Conservation (phyloP, 805 yeast species). For the Blastobotrys robertii region DNA sequence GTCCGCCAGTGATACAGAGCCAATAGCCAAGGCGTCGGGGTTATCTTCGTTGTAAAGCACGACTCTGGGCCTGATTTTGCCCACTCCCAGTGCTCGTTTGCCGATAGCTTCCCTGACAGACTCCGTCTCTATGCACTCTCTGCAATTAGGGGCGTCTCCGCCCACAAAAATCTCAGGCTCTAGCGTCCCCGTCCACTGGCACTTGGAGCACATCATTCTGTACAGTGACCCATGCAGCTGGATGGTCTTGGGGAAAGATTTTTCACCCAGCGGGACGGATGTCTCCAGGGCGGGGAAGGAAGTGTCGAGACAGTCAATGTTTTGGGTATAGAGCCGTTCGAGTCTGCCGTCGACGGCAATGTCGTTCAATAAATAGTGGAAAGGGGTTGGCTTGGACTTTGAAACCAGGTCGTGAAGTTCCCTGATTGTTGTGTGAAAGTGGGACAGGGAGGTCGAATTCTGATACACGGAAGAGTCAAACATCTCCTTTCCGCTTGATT, state of each 20-base stretch:
- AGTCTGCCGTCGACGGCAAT: slow-evolving; percentile 56
- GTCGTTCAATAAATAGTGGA: slow-evolving; percentile 54
- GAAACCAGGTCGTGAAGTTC: slow-evolving; percentile 47
- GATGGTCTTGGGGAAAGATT: slow-evolving; percentile 47
- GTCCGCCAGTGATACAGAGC: slow-evolving; percentile 62
- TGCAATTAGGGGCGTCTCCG: slow-evolving; percentile 46
- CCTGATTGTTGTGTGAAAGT: slow-evolving; percentile 68
- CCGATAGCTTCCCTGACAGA: slow-evolving; percentile 48
- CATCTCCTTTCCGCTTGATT: slow-evolving; percentile 54
- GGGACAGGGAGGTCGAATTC: slow-evolving; percentile 45
- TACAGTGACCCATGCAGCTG: slow-evolving; percentile 82
- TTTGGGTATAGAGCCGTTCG: slow-evolving; percentile 73
- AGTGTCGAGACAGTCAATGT: slow-evolving; percentile 73
- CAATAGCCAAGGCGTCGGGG: slow-evolving; percentile 84
- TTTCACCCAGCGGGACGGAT: slow-evolving; percentile 36
- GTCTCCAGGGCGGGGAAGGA: slow-evolving; percentile 43
- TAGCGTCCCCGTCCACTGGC: slow-evolving; percentile 48
- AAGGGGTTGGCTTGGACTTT: slow-evolving; percentile 58
- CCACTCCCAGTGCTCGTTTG: slow-evolving; percentile 53
- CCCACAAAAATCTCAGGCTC: slow-evolving; percentile 41
- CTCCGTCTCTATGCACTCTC: slow-evolving; percentile 54
- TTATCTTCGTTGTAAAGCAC: slow-evolving; percentile 67
- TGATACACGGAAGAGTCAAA: slow-evolving; percentile 75
- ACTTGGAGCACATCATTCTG: slow-evolving; percentile 66
- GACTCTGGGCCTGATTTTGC: slow-evolving; percentile 54